A percentile compares a stretch with the other conserved stretches of the same genome.
phyloP scores from a whole-genome alignment of 257 asterid genomes.

The Solanum medicagineum region DNA sequence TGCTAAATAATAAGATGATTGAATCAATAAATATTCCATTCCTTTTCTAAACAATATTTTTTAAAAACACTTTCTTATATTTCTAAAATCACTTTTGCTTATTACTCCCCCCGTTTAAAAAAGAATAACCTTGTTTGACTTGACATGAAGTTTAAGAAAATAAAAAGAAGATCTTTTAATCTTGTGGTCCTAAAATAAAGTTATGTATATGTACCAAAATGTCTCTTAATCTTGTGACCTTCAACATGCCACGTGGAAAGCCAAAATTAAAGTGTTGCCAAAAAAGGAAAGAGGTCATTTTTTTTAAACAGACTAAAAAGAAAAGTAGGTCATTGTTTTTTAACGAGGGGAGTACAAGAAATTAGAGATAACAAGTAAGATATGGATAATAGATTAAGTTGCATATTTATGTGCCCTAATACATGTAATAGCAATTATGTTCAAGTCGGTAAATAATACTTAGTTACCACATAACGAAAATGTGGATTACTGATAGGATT shows the following conservation, averaged over 20 bases:
- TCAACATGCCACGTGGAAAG: too few species aligned
- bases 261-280: too few species aligned
- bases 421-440: neutral
- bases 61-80: neutral
- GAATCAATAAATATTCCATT: neutral
- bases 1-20: neutral
- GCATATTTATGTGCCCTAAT: neutral
- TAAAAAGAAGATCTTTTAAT: too few species aligned
- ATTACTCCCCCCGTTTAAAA: too few species aligned
- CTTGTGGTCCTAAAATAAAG: too few species aligned
- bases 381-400: neutral
- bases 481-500: neutral
- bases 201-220: too few species aligned
- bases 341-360: neutral
- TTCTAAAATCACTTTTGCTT: neutral
- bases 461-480: neutral
- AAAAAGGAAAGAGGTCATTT: too few species aligned
- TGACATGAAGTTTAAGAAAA: too few species aligned
- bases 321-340: too few species aligned
- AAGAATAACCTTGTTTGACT: too few species aligned
- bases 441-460: neutral
- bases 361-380: neutral
- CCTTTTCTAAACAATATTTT: neutral
- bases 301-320: too few species aligned
- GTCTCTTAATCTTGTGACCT: too few species aligned